Base-by-base conservation (phyloP, 1,139 yeast genomes). In the Saccharomyces hybrid region DNA sequence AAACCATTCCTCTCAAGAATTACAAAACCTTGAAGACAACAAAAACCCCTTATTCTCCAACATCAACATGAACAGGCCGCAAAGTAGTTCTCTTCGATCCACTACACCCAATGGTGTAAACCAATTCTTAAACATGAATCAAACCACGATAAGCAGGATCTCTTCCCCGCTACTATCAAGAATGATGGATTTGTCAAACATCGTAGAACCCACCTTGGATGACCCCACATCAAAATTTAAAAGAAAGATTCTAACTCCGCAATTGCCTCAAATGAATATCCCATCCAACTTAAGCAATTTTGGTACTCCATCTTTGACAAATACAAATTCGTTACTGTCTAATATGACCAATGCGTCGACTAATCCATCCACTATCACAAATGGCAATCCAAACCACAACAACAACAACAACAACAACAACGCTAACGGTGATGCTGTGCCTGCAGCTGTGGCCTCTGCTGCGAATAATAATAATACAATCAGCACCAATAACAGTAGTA, bases 121-220 rank as follows among this genome's bases (percentile, higher is more conserved):
- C 16, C 64, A 59, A 27, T 61, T 58, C 49, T 54, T 59, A n/a
- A 59, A 60, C 28, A 57, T 59, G 55, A 59, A 57, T 51, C 61
- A 61, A 44, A 57, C 65, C 9, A 38, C 44, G 2, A 61, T 62
- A 13, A 61, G 65, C 46, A 56, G 66, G 25, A 58, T 61, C 9
- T 59, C 64, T 1, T 62, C 66, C 3, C 66, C 66, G 0, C 41
- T 62, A 26, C 56, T 62, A 8, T 59, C 64, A 5, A 54, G 64
- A 51, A 60, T 62, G 64, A 61, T 60, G 63, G 65, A 62, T 47
- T 52, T 61, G 11, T 61, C 64, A 4, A 60, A 61, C 46, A 61
- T 61, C 4, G 64, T 62, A 8, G 64, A 62, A 32, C 64, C 64
- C n/a, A 61, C 64, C 25, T 52, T 61, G 32, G 64, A 61, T 44